These are phyloP conservation scores for Penicillium sp. DNA, from an alignment of 2,329 filamentous ascomycete species.

Conservation along the genomic window DNA sequence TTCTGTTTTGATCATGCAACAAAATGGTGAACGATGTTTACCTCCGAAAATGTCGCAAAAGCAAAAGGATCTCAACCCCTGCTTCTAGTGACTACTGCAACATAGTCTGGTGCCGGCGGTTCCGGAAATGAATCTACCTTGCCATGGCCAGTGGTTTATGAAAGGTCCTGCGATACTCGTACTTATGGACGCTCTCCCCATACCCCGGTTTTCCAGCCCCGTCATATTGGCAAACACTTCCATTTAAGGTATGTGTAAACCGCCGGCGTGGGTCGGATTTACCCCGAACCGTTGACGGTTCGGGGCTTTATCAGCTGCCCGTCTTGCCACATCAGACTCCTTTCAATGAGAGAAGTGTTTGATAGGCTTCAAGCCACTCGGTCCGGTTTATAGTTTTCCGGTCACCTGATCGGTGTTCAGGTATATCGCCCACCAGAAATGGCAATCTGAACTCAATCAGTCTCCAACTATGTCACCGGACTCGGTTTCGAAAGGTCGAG, in stretches of 20 bases:
- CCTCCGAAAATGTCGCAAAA: neutral
- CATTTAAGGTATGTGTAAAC: slow-evolving; percentile 11
- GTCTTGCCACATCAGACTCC: slow-evolving; percentile 3
- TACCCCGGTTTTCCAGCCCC: neutral
- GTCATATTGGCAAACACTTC: neutral
- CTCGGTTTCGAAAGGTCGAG: slow-evolving; percentile 15
- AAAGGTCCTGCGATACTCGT: neutral
- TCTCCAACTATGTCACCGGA: slow-evolving; percentile 11
- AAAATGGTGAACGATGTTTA: too few species aligned
- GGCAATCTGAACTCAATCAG: slow-evolving; percentile 18
- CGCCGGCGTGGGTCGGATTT: slow-evolving; percentile 10
- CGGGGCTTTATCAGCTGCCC: slow-evolving; percentile 5
- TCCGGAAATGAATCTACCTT: neutral
- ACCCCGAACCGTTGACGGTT: slow-evolving; percentile 13
- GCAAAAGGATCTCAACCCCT: neutral
- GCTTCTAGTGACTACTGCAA: too few species aligned
- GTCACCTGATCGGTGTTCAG: slow-evolving; percentile 26
- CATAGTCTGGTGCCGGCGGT: neutral
- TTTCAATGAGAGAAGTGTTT: neutral
- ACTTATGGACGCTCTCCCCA: neutral
- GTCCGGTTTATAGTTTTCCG: slow-evolving; percentile 18
- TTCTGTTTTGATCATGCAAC: neutral
- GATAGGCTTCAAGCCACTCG: slow-evolving; percentile 23
- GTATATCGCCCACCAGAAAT: slow-evolving; percentile 21
- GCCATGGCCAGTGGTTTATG: neutral